phyloP scores from a whole-genome alignment of 495 filamentous ascomycete species.

The Articulospora tetracladia region DNA sequence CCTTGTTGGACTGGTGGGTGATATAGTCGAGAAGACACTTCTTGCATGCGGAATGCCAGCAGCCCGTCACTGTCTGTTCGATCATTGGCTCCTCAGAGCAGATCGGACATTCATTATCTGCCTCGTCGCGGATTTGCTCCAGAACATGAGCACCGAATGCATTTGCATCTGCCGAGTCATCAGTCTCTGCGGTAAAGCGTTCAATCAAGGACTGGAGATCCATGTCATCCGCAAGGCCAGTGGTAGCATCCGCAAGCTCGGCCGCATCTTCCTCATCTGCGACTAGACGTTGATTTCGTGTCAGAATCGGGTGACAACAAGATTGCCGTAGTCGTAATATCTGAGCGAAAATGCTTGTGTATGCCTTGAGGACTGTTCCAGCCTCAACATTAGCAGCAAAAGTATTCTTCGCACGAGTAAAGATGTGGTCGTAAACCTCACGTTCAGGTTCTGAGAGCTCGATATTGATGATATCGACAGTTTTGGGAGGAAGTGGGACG shows the following conservation, averaged over 20 bases:
- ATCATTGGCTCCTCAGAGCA: conserved; percentile 94
- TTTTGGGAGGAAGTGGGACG: conserved; percentile 79
- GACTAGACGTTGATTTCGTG: conserved; percentile 77
- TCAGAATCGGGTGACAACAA: conserved; percentile 89
- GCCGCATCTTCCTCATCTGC: conserved; percentile 86
- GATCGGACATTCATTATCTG: conserved; percentile 86
- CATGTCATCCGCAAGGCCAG: conserved; percentile 91
- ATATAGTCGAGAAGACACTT: conserved; percentile 85
- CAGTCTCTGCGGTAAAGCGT: conserved; percentile 68
- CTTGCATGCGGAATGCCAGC: conserved; percentile 96
- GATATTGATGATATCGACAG: conserved; percentile 77
- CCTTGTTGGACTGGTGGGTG: conserved; percentile 73
- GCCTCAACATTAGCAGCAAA: conserved; percentile 84
- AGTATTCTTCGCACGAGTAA: conserved; percentile 72
- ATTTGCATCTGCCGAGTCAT: conserved; percentile 61
- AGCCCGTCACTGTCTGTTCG: conserved; percentile 88
- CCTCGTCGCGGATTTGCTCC: conserved; percentile 84
- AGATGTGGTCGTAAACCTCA: conserved; percentile 90
- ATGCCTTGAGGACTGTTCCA: conserved; percentile 89
- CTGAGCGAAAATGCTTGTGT: conserved; percentile 94
- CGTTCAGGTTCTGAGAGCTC: conserved; percentile 79
- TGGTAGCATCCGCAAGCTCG: conserved; percentile 71
- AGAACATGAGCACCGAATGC: conserved; percentile 84
- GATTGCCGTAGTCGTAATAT: conserved; percentile 91
- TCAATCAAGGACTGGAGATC: conserved; percentile 82